Conservation (phyloP, 1,139 yeast genomes). For the Tardiomyces depauwii region DNA sequence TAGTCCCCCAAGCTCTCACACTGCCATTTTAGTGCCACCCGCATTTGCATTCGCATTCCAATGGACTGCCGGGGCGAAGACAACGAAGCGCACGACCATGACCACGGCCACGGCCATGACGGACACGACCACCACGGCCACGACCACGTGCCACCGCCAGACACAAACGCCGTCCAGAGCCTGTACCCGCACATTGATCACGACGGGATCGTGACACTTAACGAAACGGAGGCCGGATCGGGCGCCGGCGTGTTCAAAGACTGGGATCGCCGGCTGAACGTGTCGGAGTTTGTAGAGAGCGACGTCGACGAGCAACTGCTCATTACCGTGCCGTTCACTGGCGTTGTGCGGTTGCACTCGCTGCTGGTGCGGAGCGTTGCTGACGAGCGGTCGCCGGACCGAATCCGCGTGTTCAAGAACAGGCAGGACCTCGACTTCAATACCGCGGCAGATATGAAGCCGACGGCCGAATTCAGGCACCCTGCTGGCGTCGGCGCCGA, state of each 20-base stretch:
- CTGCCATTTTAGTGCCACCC: too few species aligned
- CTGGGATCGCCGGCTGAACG: slow-evolving; percentile 37
- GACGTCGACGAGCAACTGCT: slow-evolving; percentile 80
- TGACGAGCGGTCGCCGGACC: slow-evolving; percentile 51
- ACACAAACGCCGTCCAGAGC: slow-evolving; percentile 62
- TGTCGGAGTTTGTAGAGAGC: slow-evolving; percentile 40
- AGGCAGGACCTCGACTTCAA: slow-evolving; percentile 61
- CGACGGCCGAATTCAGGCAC: slow-evolving; percentile 46
- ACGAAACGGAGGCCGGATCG: slow-evolving; percentile 41
- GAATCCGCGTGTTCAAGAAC: slow-evolving; percentile 65
- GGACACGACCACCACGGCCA: slow-evolving; percentile 22
- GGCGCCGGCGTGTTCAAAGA: slow-evolving; percentile 37
- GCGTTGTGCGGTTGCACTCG: slow-evolving; percentile 64
- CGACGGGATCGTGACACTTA: slow-evolving; percentile 51
- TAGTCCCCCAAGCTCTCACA: too few species aligned
- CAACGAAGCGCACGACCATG: slow-evolving; percentile 3
- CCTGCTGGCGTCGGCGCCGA: slow-evolving; percentile 41
- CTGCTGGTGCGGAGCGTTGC: slow-evolving; percentile 58
- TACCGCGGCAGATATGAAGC: slow-evolving; percentile 38
- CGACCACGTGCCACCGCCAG: slow-evolving; percentile 53
- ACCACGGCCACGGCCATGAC: slow-evolving; percentile 13
- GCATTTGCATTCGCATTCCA: too few species aligned
- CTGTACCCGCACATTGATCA: slow-evolving; percentile 52
- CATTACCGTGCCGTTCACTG: slow-evolving; percentile 68
- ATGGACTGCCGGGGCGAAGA: background rate